Percentiles rank a stretch among this genome's conserved stretches.
These are phyloP conservation scores for Candida nemodendra DNA, from an alignment of 805 yeast genomes.

Conservation along the genomic window DNA sequence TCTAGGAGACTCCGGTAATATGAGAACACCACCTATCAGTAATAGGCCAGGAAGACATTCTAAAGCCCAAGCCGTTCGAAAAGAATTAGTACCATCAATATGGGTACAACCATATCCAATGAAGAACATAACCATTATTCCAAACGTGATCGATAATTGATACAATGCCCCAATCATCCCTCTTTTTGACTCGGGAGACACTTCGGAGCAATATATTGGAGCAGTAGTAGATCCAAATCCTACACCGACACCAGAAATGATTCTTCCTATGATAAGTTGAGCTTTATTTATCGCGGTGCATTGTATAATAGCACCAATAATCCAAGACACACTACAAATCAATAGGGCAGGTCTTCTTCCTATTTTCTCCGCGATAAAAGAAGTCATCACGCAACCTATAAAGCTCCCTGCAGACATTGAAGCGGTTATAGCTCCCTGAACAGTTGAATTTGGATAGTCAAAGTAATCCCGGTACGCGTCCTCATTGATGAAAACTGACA, in stretches of 20 bases:
- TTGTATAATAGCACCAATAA: constrained; percentile 28
- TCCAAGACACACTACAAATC: constrained; percentile 23
- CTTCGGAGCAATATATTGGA: constrained; percentile 65
- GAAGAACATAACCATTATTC: constrained; percentile 62
- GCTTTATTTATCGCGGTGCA: constrained; percentile 38
- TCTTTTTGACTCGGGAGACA: constrained; percentile 59
- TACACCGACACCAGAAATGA: constrained; percentile 61
- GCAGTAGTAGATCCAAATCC: constrained; percentile 66
- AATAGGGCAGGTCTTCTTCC: constrained; percentile 43
- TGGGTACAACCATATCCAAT: constrained; percentile 34
- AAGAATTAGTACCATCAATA: constrained; percentile 26
- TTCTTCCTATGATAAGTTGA: constrained; percentile 51
- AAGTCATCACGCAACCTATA: constrained; percentile 62
- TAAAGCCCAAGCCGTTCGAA: constrained; percentile 47
- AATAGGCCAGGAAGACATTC: constrained; percentile 48
- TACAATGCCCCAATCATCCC: constrained; percentile 59
- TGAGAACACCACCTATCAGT: constrained; percentile 28
- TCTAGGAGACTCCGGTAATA: constrained; percentile 52
- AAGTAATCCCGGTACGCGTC: constrained; percentile 52
- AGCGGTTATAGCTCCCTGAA: constrained; percentile 74
- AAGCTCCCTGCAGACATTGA: constrained; percentile 78
- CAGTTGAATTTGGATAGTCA: constrained; percentile 48
- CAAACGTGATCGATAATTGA: constrained; percentile 63
- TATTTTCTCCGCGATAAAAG: constrained; percentile 42
- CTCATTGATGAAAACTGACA: constrained; percentile 63